Percentiles rank a stretch among this genome's conserved stretches.
These are phyloP conservation scores for Moesziomyces antarcticus DNA, from an alignment of 1,284 basidiomycete species.

Conservation along the genomic window DNA sequence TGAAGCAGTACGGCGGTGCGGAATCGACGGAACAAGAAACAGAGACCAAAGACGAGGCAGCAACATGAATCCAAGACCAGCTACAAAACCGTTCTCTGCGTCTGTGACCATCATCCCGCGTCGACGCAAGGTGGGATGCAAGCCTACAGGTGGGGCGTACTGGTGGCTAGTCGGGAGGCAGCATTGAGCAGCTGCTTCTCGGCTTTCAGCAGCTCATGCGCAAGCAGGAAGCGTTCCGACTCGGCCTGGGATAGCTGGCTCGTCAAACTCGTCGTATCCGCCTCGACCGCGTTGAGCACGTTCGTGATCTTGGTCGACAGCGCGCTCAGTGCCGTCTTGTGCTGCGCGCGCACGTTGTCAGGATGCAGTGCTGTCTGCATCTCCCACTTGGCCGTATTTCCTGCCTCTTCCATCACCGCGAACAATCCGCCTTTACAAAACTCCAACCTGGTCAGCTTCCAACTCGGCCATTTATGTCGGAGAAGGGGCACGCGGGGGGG, in stretches of 20 bases:
- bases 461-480: too few species aligned
- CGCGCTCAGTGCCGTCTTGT: neutral
- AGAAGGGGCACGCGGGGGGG: too few species aligned
- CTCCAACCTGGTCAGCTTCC: neutral
- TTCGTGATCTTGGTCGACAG: neutral
- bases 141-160: neutral
- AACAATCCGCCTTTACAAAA: neutral
- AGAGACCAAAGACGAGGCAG: conserved; percentile 8
- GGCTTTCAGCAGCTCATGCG: neutral
- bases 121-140: neutral
- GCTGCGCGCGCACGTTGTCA: neutral
- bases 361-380: neutral
- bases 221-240: neutral
- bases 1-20: conserved; percentile 18
- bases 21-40: neutral
- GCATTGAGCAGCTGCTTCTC: conserved; percentile 4
- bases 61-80: conserved; percentile 1
- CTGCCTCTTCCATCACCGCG: neutral
- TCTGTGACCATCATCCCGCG: neutral
- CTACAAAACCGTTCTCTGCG: neutral
- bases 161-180: neutral
- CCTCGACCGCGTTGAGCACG: neutral
- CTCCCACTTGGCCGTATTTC: neutral
- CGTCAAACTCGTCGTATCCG: neutral
- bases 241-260: conserved; percentile 4